phyloP scores from a whole-genome alignment of 257 asterid genomes.

The Capsicum baccatum region DNA sequence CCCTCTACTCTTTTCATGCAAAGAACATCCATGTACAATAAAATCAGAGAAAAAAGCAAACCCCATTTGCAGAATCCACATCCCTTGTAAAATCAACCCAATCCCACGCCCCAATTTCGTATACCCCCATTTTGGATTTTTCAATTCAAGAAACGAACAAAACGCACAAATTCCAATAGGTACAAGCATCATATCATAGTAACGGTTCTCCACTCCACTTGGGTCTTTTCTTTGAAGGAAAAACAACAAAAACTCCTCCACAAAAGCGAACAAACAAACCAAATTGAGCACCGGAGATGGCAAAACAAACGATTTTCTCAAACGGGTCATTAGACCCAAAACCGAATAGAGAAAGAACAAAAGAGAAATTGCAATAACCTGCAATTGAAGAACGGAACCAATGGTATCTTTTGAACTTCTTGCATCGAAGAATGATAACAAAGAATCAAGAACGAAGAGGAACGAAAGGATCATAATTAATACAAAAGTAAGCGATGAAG shows the following conservation, averaged over 20 bases:
- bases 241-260: constrained; percentile 75
- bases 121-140: constrained; percentile 53
- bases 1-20: constrained; percentile 82
- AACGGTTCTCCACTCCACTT: constrained; percentile 83
- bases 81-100: constrained; percentile 78
- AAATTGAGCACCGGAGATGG: constrained; percentile 57
- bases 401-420: constrained; percentile 52
- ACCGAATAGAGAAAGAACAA: constrained; percentile 67
- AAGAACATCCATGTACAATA: constrained; percentile 71
- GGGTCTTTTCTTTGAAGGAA: constrained; percentile 78
- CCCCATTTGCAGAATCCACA: constrained; percentile 96
- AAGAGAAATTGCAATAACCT: constrained; percentile 61
- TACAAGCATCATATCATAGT: constrained; percentile 72
- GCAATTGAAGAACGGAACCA: constrained; percentile 76
- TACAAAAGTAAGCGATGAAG: constrained; percentile 59
- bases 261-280: constrained; percentile 73
- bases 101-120: constrained; percentile 73
- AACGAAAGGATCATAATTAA: constrained; percentile 59
- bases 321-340: constrained; percentile 58
- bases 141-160: constrained; percentile 74
- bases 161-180: constrained; percentile 74
- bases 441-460: constrained; percentile 61
- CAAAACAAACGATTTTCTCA: constrained; percentile 43
- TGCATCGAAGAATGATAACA: constrained; percentile 75
- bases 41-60: constrained; percentile 76